Evolutionary conservation across 164 flowering plant genomes (phyloP).

Genomic region (Stephania japonica): DNA sequence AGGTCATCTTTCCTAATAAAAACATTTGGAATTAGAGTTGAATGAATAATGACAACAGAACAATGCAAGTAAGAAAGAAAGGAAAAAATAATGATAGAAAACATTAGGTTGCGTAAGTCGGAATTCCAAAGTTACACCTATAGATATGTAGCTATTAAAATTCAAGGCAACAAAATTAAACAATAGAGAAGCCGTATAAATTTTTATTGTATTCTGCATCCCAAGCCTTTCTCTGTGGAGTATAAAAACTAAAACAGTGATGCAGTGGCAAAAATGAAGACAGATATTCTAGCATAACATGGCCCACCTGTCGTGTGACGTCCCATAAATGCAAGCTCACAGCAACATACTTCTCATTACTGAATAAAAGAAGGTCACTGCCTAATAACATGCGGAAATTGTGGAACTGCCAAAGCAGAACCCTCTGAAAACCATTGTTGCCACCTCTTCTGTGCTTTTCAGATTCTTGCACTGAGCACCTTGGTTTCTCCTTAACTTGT

Average conservation of each 20-base stretch:
- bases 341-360: conserved; percentile 88
- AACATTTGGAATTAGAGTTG: background rate
- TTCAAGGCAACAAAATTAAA: background rate
- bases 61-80: background rate
- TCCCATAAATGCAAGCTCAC: conserved; percentile 99
- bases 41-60: background rate
- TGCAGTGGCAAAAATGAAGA: background rate
- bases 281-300: background rate
- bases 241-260: too few relatives aligned
- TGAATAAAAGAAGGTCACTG: conserved; percentile 88
- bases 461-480: conserved; percentile 66
- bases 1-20: background rate
- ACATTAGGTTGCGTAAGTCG: background rate
- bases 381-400: conserved; percentile 95
- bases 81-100: background rate
- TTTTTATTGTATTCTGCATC: background rate
- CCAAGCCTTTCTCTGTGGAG: too few relatives aligned
- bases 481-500: conserved; percentile 61
- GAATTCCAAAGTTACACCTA: background rate
- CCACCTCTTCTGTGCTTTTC: conserved; percentile 64
- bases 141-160: too few relatives aligned
- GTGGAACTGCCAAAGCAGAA: conserved; percentile 91
- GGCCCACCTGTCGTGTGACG: conserved; percentile 54
- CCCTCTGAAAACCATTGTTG: conserved; percentile 63
- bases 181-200: background rate